These are phyloP conservation scores for Gorgonomyces haynaldii DNA, from an alignment of 192 early-diverging fungal species.

Conservation along the genomic window DNA sequence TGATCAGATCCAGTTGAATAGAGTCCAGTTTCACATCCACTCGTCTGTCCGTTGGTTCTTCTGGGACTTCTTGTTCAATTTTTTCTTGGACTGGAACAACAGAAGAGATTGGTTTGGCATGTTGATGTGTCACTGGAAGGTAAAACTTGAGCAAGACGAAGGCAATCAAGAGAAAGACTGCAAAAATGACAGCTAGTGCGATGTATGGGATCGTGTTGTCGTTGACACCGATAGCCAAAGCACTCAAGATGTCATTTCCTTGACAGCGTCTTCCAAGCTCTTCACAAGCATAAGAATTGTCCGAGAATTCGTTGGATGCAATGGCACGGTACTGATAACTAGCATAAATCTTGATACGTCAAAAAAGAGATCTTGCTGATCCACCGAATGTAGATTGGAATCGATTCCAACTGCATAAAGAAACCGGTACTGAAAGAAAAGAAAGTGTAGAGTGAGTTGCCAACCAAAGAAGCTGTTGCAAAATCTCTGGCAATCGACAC, in stretches of 20 bases:
- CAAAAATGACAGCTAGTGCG: constrained; percentile 13
- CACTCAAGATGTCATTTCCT: constrained; percentile 17
- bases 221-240: constrained; percentile 15
- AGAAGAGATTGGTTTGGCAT: constrained; percentile 4
- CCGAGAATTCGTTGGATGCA: constrained; percentile 31
- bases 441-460: constrained; percentile 24
- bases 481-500: constrained; percentile 31
- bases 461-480: constrained; percentile 27
- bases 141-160: constrained; percentile 3
- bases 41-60: background rate
- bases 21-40: background rate
- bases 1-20: constrained; percentile 3
- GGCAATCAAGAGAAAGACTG: constrained; percentile 16
- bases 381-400: background rate
- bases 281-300: constrained; percentile 22
- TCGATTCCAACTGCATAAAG: background rate
- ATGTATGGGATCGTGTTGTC: constrained; percentile 13
- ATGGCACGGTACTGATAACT: constrained; percentile 22
- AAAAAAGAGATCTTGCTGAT: background rate
- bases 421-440: constrained; percentile 16
- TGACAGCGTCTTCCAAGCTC: constrained; percentile 15
- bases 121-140: constrained; percentile 3
- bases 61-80: background rate
- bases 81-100: background rate
- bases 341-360: constrained; percentile 13